Evolutionary conservation across 345 rosid species (phyloP).

Genomic region (Aquilaria malaccensis): DNA sequence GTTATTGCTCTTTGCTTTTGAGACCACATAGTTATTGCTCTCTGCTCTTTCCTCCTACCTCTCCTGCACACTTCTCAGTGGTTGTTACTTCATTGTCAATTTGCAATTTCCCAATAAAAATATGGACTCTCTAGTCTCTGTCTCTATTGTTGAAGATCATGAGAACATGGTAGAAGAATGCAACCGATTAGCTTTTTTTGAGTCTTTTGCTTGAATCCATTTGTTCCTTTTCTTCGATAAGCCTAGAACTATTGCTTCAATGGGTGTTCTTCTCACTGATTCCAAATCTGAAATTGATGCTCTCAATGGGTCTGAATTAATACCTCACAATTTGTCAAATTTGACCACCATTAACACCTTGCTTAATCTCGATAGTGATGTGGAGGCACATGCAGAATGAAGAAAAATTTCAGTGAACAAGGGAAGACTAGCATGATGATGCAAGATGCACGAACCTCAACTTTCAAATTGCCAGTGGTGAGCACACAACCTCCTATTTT

Average conservation of each 20-base stretch:
- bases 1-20: slow-evolving; percentile 10
- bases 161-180: slow-evolving; percentile 64
- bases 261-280: no score
- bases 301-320: slow-evolving; percentile 17
- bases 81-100: slow-evolving; percentile 34
- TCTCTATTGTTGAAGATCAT: slow-evolving; percentile 55
- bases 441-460: no score
- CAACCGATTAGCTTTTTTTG: slow-evolving; percentile 24
- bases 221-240: slow-evolving; percentile 42
- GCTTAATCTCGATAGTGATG: no score
- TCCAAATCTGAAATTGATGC: slow-evolving; percentile 17
- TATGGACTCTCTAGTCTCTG: slow-evolving; percentile 53
- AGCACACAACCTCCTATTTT: no score
- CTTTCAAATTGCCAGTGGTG: no score
- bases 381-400: no score
- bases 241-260: not conserved
- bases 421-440: no score
- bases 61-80: slow-evolving; percentile 24
- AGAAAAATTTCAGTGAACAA: slow-evolving; percentile 16
- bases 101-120: slow-evolving; percentile 60
- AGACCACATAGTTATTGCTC: slow-evolving; percentile 36
- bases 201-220: slow-evolving; percentile 31
- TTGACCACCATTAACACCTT: no score
- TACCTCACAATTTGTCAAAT: no score
- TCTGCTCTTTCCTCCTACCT: slow-evolving; percentile 30